Conservation (phyloP, 345 rosid genomes). For the Excoecaria cochinchinensis region DNA sequence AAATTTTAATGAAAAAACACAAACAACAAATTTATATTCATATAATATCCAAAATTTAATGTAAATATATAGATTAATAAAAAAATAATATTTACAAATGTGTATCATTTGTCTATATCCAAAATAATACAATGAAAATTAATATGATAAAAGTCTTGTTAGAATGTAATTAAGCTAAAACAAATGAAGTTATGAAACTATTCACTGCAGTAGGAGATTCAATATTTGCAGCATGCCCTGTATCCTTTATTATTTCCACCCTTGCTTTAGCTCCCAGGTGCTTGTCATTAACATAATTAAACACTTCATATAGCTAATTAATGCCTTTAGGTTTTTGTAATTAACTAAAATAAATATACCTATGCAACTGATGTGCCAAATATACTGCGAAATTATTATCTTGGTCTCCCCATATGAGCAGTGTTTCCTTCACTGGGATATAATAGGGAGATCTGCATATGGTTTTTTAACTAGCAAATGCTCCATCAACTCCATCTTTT, state of each 20-base stretch:
- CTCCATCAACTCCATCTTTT: constrained; percentile 48
- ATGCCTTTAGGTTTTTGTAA: neutral
- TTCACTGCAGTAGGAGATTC: constrained; percentile 58
- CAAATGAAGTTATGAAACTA: too few relatives aligned
- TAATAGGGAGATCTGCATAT: constrained; percentile 29
- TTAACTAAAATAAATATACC: constrained; percentile 25
- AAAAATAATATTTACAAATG: too few relatives aligned
- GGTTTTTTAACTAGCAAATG: constrained; percentile 48
- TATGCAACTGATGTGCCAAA: constrained; percentile 54
- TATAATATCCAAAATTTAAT: too few relatives aligned
- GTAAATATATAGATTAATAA: too few relatives aligned
- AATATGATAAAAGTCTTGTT: too few relatives aligned
- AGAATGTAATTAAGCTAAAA: too few relatives aligned
- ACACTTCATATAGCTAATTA: neutral
- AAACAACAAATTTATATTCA: too few relatives aligned
- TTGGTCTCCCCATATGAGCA: constrained; percentile 74
- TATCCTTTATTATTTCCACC: constrained; percentile 60
- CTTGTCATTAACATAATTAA: constrained; percentile 27
- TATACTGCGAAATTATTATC: constrained; percentile 60
- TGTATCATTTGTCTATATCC: too few relatives aligned
- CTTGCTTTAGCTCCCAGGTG: constrained; percentile 58
- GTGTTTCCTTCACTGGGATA: constrained; percentile 71
- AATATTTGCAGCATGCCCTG: constrained; percentile 71
- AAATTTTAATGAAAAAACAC: too few relatives aligned
- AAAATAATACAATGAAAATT: too few relatives aligned